Percentiles rank a stretch among this genome's conserved stretches.
These are phyloP conservation scores for Phoma herbarum DNA, from an alignment of 2,329 filamentous ascomycete genomes.

Conservation along the genomic window DNA sequence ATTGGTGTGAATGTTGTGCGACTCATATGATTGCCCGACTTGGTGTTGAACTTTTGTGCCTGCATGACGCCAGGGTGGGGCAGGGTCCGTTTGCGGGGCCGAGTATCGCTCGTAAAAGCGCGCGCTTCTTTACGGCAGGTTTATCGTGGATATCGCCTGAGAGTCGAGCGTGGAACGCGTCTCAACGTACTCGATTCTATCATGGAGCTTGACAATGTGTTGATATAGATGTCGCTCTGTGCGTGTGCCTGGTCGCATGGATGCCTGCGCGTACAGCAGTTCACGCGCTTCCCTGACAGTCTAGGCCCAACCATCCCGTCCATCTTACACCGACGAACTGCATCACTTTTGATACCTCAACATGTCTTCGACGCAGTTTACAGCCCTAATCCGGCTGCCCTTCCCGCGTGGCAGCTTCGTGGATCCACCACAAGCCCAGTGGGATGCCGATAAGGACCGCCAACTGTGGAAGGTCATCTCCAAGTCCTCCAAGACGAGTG, in stretches of 20 bases:
- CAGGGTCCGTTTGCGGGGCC: conserved; percentile 18
- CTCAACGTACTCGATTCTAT: neutral
- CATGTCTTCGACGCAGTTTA: conserved; percentile 58
- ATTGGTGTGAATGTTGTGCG: conserved; percentile 13
- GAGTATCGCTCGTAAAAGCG: neutral
- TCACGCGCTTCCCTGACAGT: conserved; percentile 3
- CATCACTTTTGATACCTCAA: conserved; percentile 18
- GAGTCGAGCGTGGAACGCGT: neutral
- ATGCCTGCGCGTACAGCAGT: conserved; percentile 13
- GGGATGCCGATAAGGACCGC: conserved; percentile 87
- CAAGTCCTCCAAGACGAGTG: conserved; percentile 76
- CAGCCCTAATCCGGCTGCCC: conserved; percentile 87
- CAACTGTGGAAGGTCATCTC: conserved; percentile 91
- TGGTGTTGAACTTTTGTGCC: conserved; percentile 28
- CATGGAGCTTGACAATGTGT: neutral
- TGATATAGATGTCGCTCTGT: neutral
- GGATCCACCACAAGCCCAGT: conserved; percentile 87
- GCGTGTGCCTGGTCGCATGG: conserved; percentile 8
- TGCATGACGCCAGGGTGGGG: conserved; percentile 30
- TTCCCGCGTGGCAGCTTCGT: conserved; percentile 87
- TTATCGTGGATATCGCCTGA: too few relatives aligned
- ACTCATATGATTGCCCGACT: conserved; percentile 23
- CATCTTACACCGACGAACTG: conserved; percentile 3
- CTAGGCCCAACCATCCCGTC: conserved; percentile 21
- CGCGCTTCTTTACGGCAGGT: neutral